These are phyloP conservation scores for Pichia sporocuriosa DNA, from an alignment of 805 yeast genomes.

Conservation along the genomic window DNA sequence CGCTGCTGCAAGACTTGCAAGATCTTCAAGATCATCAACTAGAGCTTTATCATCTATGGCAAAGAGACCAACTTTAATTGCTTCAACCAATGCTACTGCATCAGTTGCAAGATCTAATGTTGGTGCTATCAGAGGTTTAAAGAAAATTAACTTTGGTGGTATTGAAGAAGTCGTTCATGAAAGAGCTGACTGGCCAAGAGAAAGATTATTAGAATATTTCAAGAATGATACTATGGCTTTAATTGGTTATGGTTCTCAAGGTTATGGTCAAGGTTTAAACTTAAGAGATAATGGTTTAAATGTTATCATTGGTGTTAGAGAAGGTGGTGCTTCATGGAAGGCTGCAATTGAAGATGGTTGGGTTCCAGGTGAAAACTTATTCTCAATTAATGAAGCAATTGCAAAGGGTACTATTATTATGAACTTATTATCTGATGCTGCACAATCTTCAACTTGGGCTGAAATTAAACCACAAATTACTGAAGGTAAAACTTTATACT, in stretches of 20 bases:
- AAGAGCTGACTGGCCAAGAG: slow-evolving; percentile 99
- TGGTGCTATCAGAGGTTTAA: slow-evolving; percentile 78
- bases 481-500: slow-evolving; percentile 96
- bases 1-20: slow-evolving; percentile 43
- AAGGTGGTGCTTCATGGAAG: slow-evolving; percentile 99
- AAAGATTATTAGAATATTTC: slow-evolving; percentile 92
- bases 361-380: slow-evolving; percentile 99
- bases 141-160: slow-evolving; percentile 96
- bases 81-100: slow-evolving; percentile 35
- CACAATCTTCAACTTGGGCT: slow-evolving; percentile 98
- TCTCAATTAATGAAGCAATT: slow-evolving; percentile 92
- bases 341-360: slow-evolving; percentile 99
- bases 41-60: slow-evolving; percentile 52
- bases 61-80: slow-evolving; percentile 18
- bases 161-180: slow-evolving; percentile 93
- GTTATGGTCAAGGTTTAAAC: slow-evolving; percentile 99
- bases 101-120: slow-evolving; percentile 36
- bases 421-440: slow-evolving; percentile 99
- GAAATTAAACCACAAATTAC: slow-evolving; percentile 84
- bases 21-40: slow-evolving; percentile 45
- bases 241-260: slow-evolving; percentile 99
- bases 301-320: slow-evolving; percentile 97
- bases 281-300: slow-evolving; percentile 98
- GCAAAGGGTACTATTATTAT: slow-evolving; percentile 85
- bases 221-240: slow-evolving; percentile 96